Conservation (phyloP, 2,329 filamentous ascomycete genomes). For the Taxawa tesnikishii region DNA sequence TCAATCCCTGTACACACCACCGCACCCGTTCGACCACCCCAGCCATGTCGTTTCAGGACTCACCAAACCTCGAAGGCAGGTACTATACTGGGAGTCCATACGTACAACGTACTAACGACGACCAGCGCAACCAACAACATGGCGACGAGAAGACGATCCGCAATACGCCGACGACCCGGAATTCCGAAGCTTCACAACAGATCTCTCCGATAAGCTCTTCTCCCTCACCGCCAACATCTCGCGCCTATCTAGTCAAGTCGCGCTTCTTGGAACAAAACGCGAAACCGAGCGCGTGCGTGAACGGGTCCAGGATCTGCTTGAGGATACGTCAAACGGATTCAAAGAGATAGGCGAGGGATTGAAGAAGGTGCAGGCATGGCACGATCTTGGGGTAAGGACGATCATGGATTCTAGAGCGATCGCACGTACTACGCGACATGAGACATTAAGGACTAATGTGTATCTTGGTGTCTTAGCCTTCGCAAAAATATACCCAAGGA, state of each 20-base stretch:
- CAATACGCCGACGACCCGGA: slow-evolving; percentile 85
- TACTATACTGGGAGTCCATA: not conserved
- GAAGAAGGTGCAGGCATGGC: slow-evolving; percentile 75
- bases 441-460: too few relatives aligned
- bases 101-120: not conserved
- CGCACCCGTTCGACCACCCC: too few relatives aligned
- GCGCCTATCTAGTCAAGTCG: slow-evolving; percentile 71
- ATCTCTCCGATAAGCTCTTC: slow-evolving; percentile 81
- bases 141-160: slow-evolving; percentile 56
- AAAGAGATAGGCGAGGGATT: slow-evolving; percentile 87
- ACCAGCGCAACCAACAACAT: slow-evolving; percentile 50
- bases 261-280: slow-evolving; percentile 74
- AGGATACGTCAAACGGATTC: slow-evolving; percentile 77
- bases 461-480: slow-evolving; percentile 65
- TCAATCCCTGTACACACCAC: too few relatives aligned
- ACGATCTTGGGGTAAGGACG: slow-evolving; percentile 59
- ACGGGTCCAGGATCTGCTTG: slow-evolving; percentile 73
- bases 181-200: slow-evolving; percentile 71
- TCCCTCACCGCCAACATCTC: slow-evolving; percentile 79
- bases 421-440: too few relatives aligned
- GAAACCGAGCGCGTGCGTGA: slow-evolving; percentile 88
- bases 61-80: slow-evolving; percentile 12
- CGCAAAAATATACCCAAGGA: slow-evolving; percentile 91
- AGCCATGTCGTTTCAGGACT: slow-evolving; percentile 14
- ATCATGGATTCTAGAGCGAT: too few relatives aligned